Base-by-base conservation (phyloP, 768 basidiomycete species). In the Tylopilus sp. region DNA sequence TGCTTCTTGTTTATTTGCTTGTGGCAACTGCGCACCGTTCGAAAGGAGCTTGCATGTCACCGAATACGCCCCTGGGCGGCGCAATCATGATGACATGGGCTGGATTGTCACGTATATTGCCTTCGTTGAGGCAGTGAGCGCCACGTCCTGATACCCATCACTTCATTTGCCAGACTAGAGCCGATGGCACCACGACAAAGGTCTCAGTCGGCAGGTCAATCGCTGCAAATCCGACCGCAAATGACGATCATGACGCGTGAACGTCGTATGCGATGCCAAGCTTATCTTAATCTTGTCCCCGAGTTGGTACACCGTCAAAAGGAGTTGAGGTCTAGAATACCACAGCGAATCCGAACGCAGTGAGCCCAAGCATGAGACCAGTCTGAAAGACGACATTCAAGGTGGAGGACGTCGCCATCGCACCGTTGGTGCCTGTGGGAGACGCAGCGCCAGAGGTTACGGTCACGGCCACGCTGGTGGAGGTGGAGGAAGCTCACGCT, bases 291-390 rank as follows among this genome's bases (percentile, higher is more conserved):
- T 18, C 25, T 44, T 12, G 38, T 40, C n/a, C 40, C 21, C 17
- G 12, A 35, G 23, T 13, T 8, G n/a, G 33, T 40, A 31, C 6
- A 26, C 8, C 21, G 18, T 26, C n/a, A n/a, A 17, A 22, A 13
- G 33, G 26, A 10, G 26, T 28, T 31, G 22, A 17, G 25, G 36
- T 38, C 52, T 69, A 67, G 44, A 59, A 50, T 44, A 56, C 28
- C 20, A 48, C 17, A 3, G 23, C 3, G 48, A 68, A 63, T 10
- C 58, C 58, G 31, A 65, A 4, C 3, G 56, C 60, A 25, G 61
- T 55, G 10, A 63, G 30, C n/a, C 45, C 54, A 8, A 68, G 57
- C 5, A 30, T 53, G 18, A 63, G 49, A 40, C 40, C 56, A 15
- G 57, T 50, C 38, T 52, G 63, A 44, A 53, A 52, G 50, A 57